Evolutionary conservation across 495 filamentous ascomycete species (phyloP).

Genomic region (Aspergillus indologenus): DNA sequence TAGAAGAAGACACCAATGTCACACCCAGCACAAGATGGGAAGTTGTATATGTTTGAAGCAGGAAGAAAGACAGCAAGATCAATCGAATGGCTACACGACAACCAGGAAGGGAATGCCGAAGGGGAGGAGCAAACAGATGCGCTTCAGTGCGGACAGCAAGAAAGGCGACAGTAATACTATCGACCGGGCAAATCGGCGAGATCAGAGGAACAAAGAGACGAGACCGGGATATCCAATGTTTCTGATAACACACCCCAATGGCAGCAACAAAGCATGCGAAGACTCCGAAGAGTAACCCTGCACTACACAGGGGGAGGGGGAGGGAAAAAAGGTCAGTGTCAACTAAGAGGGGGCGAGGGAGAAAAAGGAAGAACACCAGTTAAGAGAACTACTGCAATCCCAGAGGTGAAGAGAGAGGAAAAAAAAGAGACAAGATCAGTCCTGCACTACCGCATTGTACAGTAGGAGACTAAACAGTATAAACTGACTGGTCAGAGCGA

Average conservation of each 20-base stretch:
- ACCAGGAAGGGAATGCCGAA: neutral
- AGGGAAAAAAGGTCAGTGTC: neutral
- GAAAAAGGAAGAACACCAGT: neutral
- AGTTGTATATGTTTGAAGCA: neutral
- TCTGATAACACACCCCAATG: conserved; percentile 13
- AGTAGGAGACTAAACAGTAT: neutral
- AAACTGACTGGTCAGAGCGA: neutral
- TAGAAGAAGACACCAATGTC: conserved; percentile 1
- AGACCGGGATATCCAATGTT: conserved; percentile 10
- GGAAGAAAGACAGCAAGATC: conserved; percentile 1
- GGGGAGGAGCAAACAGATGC: conserved; percentile 17
- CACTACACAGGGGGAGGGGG: neutral
- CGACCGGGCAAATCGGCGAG: neutral
- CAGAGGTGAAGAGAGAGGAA: neutral
- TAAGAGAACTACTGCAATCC: neutral
- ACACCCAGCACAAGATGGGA: neutral
- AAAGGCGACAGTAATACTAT: neutral
- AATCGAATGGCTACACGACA: conserved; percentile 12
- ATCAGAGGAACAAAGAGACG: conserved; percentile 11
- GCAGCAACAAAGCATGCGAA: neutral
- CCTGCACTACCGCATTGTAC: neutral
- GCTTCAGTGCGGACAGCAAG: conserved; percentile 8
- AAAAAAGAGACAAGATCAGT: neutral
- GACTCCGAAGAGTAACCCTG: conserved; percentile 3
- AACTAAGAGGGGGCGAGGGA: neutral